These are phyloP conservation scores for Musa balbisiana DNA, from an alignment of 202 grass and related monocot genomes.

Conservation along the genomic window DNA sequence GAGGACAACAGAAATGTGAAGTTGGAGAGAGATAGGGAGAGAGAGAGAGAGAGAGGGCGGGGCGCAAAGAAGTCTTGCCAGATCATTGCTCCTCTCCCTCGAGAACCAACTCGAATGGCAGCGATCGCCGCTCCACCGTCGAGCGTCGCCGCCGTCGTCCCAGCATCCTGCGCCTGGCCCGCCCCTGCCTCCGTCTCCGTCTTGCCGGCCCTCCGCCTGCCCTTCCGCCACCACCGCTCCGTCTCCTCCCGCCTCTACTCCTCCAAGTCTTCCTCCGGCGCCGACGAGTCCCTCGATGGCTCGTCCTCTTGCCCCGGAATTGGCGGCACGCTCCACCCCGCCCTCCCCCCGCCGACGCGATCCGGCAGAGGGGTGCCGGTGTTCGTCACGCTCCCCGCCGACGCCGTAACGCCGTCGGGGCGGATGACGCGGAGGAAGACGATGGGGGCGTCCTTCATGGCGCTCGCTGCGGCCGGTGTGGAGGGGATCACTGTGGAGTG, in stretches of 20 bases:
- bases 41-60: too few relatives aligned
- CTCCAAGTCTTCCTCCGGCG: constrained; percentile 18
- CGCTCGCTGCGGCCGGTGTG: constrained; percentile 48
- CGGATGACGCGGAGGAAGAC: constrained; percentile 46
- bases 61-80: neutral
- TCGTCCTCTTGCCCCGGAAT: constrained; percentile 23
- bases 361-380: constrained; percentile 29
- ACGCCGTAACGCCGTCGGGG: constrained; percentile 40
- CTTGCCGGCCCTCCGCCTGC: neutral
- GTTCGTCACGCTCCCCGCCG: constrained; percentile 55
- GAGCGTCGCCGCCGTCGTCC: neutral
- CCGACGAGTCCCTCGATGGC: constrained; percentile 2
- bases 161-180: neutral
- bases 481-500: constrained; percentile 45
- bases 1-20: too few relatives aligned
- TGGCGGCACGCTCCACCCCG: constrained; percentile 44
- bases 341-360: constrained; percentile 26
- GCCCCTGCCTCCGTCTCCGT: neutral
- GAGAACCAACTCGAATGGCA: constrained; percentile 26
- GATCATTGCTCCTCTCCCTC: too few relatives aligned
- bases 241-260: constrained; percentile 16
- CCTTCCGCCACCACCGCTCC: constrained; percentile 1
- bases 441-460: constrained; percentile 54
- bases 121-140: constrained; percentile 40
- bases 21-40: too few relatives aligned